These are phyloP conservation scores for Scheffersomyces illinoinensis DNA, from an alignment of 1,139 yeast species.

Conservation along the genomic window DNA sequence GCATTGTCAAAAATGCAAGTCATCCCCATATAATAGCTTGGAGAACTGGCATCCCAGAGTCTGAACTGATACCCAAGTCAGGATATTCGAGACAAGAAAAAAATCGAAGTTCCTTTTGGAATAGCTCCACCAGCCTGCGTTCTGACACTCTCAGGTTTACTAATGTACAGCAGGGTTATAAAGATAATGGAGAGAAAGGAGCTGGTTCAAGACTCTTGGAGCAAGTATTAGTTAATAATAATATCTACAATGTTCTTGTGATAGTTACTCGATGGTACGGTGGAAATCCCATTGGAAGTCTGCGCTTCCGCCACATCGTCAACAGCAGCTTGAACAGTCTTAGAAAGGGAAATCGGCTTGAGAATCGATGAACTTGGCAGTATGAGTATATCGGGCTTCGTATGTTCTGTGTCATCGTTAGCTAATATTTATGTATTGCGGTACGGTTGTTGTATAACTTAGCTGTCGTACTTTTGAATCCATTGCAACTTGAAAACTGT, in stretches of 20 bases:
- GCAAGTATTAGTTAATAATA: conserved; percentile 47
- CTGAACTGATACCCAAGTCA: conserved; percentile 1
- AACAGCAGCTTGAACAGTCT: conserved; percentile 50
- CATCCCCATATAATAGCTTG: conserved; percentile 74
- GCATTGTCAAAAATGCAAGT: conserved; percentile 49
- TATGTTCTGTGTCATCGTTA: background rate
- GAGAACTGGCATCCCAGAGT: conserved; percentile 45
- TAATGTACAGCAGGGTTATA: conserved; percentile 52
- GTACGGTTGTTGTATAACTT: background rate
- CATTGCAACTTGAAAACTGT: background rate
- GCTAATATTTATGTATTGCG: background rate
- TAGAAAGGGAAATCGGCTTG: conserved; percentile 10
- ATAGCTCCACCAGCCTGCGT: background rate
- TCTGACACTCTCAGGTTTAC: conserved; percentile 3
- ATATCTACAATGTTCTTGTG: conserved; percentile 53
- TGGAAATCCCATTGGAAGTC: conserved; percentile 64
- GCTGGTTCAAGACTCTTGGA: conserved; percentile 58
- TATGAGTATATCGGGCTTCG: background rate
- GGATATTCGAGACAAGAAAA: conserved; percentile 6
- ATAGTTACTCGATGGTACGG: conserved; percentile 77
- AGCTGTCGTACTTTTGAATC: background rate
- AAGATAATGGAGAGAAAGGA: conserved; percentile 68
- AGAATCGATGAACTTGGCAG: background rate
- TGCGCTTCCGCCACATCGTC: conserved; percentile 63
- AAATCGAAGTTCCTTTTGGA: background rate